Base-by-base conservation (phyloP, 805 yeast species). In the Monosporozyma aquatica region DNA sequence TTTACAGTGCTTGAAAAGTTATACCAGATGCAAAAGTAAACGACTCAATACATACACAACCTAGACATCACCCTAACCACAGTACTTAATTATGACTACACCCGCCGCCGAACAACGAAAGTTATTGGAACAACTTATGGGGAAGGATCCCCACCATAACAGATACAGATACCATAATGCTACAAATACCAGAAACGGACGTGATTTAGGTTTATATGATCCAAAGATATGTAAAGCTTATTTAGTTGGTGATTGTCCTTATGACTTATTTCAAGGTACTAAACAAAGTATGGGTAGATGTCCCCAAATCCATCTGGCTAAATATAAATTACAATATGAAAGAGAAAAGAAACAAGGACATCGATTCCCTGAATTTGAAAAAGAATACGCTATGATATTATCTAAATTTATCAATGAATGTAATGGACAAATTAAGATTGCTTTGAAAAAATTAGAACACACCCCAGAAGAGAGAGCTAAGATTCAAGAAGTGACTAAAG, bases 221-320 rank as follows among this genome's bases (percentile, higher is more conserved):
- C 70, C 76, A 11, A 67, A 76, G 35, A 78, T 87, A 6, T 89
- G 97, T 62, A 83, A 82, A 57, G 69, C 83, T 15, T 89, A 80
- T 57, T 60, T 89, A n/a, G 85, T 86, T 13, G 95, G 92, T 0
- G 73, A 75, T 7, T 89, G 97, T 52, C 90, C 95, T 0, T 80
- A 83, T 58, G 96, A 87, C 48, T 59, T 87, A 37, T 84, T 89
- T 55, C 71, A 71, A 10, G 85, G 86, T 6, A 85, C 96, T 10
- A 87, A 87, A 58, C 82, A 82, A 55, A 85, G 82, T 55, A 62
- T 84, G 48, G 96, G 96, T 1, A 71, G 71, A 45, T 89, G 97
- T 57, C 85, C 86, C 0, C 74, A 72, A 50, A 62, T 80, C 15
- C 97, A 89, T 59, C 58, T 78, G 26, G 86, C 85, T 50, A 82